Evolutionary conservation across 129 eudicot species (phyloP), one percentile per base, ranked within the genome.

Genomic region (Ambrosia artemisiifolia): DNA sequence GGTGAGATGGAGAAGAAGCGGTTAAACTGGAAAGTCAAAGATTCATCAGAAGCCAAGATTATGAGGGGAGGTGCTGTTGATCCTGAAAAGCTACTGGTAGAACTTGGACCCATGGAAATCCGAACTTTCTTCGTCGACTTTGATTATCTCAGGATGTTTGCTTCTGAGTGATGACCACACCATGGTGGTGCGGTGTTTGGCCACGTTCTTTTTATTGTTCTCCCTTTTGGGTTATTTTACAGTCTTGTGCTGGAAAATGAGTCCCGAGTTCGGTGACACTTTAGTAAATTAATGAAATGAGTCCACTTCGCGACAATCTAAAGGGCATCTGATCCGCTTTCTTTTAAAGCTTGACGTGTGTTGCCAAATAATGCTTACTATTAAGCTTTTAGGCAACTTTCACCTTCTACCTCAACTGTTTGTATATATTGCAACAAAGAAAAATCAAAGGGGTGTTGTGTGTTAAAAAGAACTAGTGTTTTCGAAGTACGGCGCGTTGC

Each of bases 51-150:
- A 67, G 20, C 64, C 48, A 68, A 44, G 51, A 82, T 75, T 20
- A 69, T 14, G 44, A 89, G 92, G 82, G 98, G 96, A 66, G 92
- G 96, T 43, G 72, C 76, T 6, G 78, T 89, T 47, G 95, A 92
- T 85, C 83, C 95, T n/a, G 78, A 38, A 51, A 81, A 72, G 78
- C 82, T 85, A 40, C 82, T 89, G 13, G 90, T 87, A 63, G 98
- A 92, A 83, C 90, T 92, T 71, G 95, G 84, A 30, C 96, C 98
- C 7, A 87, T 87, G 98, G 96, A 87, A 84, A 87, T 93, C 73
- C 80, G 96, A 40, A 89, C 96, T 61, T 93, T 89, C 74, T 60
- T 92, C 54, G 63, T 91, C 12, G 72, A 83, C 66, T 78, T 88
- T 24, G 79, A 78, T 65, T 14, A 81, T 77, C 83, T 79, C 14